Evolutionary conservation across 257 asterid genomes (phyloP), one percentile per base, ranked within the genome.

Genomic region (Coffea canephora): DNA sequence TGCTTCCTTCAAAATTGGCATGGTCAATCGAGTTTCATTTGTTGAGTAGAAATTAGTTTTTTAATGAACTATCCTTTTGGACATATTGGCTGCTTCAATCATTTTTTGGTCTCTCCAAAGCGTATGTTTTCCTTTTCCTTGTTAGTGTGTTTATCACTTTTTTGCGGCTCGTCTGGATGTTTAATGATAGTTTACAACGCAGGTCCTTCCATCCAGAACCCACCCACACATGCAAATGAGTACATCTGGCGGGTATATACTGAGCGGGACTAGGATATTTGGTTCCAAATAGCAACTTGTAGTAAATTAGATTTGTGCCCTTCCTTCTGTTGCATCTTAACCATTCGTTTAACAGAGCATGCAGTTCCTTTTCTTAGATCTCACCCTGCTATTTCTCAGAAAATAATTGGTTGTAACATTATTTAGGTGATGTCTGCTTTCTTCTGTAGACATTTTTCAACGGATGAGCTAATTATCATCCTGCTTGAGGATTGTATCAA

Each of bases 161-260:
- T 67, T 73, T 23, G 39, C 27, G 14, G 31, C 16, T 16, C 62
- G 1, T 55, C 16, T 18, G 2, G 62, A 55, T 55, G 62, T 49
- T 13, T 73, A 75, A 64, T 52, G 12, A 57, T 25, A 62, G 55
- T 65, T 61, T 6, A 41, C 75, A 82, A 31, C 78, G 80, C 89
- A 93, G 98, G 99, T 95, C 78, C 97, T 95, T 83, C 97, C 97
- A 54, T 92, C 92, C 25, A 90, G 98, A 90, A 92, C 95, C 62
- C 99, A 95, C 83, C 98, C 98, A 48, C 97, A 89, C 57, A 95
- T 95, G 97, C 98, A 92, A 84, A 95, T 95, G 99, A 93, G 97
- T 81, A 86, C 96, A 14, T 87, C 92, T 8, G 97, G 99, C 27
- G 99, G 97, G 77, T 93, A 92, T 74, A 79, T 95, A 61, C 76